Evolutionary conservation across 1,139 yeast species (phyloP), one percentile per base, ranked within the genome.

Genomic region (Zygotorulaspora mrakii): DNA sequence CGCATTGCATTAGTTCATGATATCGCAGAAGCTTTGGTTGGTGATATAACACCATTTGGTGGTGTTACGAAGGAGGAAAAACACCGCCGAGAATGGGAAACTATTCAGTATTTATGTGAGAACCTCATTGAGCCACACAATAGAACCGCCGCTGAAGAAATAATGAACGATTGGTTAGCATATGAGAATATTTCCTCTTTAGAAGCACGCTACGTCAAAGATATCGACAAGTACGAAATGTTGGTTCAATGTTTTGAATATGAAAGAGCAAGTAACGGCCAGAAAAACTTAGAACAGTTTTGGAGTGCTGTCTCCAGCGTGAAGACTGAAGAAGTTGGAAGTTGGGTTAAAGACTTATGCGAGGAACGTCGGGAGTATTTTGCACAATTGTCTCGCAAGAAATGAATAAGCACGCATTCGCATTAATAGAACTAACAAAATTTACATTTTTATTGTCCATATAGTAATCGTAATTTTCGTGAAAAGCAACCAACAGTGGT

Each of bases 201-300:
- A 17, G 98, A 91, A 62, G 96, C 97, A 4, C 73, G 82, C 42
- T 86, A 85, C 55, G 95, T 88, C 44, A 91, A 91, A 64, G 97
- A 91, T 62, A 79, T 91, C 43, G 98, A 91, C 64, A 91, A 91
- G 71, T 86, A 79, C 57, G 98, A 91, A 66, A 79, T 91, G 78
- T 70, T 89, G 50, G 76, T 85, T 49, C 96, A 91, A 64, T 84
- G 95, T 16, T 80, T 84, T 69, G 97, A 89, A 62, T 91, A 88
- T 57, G 96, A 88, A 64, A 81, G 77, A 54, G 70, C 71, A 48
- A 73, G 69, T 54, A 74, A 78, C 4, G 73, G 80, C 38, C 63
- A 64, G 39, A 76, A 76, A 50, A 73, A 77, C 52, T 69, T 89
- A 51, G 68, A 73, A 37, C 89, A 86, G 54, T 89, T 91, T 56